These are phyloP conservation scores for Samsoniella hepiali DNA, from an alignment of 2,329 filamentous ascomycete species.

Conservation along the genomic window DNA sequence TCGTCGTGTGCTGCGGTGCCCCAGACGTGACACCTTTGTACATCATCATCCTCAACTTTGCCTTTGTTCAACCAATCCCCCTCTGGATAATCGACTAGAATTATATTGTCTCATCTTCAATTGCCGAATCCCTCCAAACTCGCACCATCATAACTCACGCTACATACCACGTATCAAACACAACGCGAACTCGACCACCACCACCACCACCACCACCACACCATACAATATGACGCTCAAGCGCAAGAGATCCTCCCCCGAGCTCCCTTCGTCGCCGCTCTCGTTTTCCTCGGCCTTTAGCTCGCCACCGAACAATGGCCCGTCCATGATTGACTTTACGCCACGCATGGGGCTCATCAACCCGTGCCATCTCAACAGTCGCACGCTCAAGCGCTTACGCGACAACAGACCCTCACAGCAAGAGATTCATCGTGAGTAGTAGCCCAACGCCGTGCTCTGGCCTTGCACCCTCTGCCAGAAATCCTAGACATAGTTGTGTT, in stretches of 20 bases:
- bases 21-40: not conserved
- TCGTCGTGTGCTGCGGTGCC: not conserved
- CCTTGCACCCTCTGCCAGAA: not conserved
- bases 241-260: constrained; percentile 61
- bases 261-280: constrained; percentile 47
- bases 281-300: constrained; percentile 43
- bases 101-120: not conserved
- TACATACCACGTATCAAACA: not conserved
- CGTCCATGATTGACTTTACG: constrained; percentile 32
- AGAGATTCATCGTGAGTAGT: constrained; percentile 54
- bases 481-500: not conserved
- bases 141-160: not conserved
- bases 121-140: not conserved
- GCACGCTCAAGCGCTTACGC: constrained; percentile 60
- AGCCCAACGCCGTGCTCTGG: not conserved
- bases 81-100: not conserved
- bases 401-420: constrained; percentile 56
- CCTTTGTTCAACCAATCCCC: not conserved
- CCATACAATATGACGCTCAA: constrained; percentile 51
- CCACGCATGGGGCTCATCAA: constrained; percentile 29
- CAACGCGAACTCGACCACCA: not conserved
- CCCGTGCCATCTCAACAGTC: constrained; percentile 47
- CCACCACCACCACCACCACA: constrained; percentile 12
- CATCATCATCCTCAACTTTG: not conserved
- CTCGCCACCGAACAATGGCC: constrained; percentile 31